A percentile compares a stretch with the other conserved stretches of the same genome.
These are phyloP conservation scores for Boletus patriciae DNA, from an alignment of 768 basidiomycete genomes.

Conservation along the genomic window DNA sequence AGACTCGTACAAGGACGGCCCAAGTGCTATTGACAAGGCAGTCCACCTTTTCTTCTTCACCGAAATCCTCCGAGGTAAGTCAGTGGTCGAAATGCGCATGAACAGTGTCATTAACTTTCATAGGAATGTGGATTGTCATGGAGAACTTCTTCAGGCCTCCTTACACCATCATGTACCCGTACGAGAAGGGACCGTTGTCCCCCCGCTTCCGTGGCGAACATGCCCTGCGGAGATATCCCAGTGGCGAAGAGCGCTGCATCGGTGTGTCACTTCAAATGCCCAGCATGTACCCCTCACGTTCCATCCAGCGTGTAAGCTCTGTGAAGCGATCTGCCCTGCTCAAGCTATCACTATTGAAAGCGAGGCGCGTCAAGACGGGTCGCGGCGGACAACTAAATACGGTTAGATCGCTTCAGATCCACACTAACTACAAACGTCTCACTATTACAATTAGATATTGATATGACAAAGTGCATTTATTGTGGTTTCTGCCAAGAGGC, in stretches of 20 bases:
- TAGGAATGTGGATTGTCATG: slow-evolving; percentile 97
- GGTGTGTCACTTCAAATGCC: slow-evolving; percentile 52
- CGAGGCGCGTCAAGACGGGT: slow-evolving; percentile 93
- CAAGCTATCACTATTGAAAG: slow-evolving; percentile 99
- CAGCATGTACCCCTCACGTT: slow-evolving; percentile 6
- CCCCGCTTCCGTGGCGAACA: slow-evolving; percentile 99
- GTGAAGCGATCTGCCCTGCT: slow-evolving; percentile 98
- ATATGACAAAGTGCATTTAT: slow-evolving; percentile 99
- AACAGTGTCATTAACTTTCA: slow-evolving; percentile 9
- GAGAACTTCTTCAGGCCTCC: slow-evolving; percentile 93
- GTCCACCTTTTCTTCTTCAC: slow-evolving; percentile 98
- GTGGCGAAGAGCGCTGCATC: slow-evolving; percentile 98
- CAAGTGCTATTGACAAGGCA: slow-evolving; percentile 93
- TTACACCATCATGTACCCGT: slow-evolving; percentile 98
- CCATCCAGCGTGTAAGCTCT: slow-evolving; percentile 88
- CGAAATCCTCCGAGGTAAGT: slow-evolving; percentile 90
- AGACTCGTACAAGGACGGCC: slow-evolving; percentile 75
- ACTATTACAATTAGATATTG: slow-evolving; percentile 65
- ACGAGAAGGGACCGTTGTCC: slow-evolving; percentile 96
- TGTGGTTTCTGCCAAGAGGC: slow-evolving; percentile 99
- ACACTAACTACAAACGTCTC: background rate
- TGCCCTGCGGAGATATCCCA: slow-evolving; percentile 93
- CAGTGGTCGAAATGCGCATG: background rate
- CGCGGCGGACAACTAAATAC: slow-evolving; percentile 95
- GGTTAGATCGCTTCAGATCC: slow-evolving; percentile 46